A percentile compares a stretch with the other conserved stretches of the same genome.
Conservation (phyloP, 495 filamentous ascomycete species). For the Alectoria sarmentosa region DNA sequence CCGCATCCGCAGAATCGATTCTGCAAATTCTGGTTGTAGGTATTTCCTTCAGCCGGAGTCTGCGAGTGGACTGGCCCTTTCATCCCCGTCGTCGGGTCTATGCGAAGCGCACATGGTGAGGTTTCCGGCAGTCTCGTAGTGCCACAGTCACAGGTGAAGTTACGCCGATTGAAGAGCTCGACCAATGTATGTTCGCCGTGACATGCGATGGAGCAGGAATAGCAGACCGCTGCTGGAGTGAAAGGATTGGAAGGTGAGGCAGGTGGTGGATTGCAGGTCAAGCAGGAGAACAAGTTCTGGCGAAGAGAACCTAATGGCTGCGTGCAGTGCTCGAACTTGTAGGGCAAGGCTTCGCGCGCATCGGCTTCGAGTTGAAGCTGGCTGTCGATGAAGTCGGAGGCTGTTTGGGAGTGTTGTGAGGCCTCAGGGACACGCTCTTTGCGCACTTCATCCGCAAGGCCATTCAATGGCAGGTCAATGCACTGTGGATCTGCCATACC, state of each 20-base stretch:
- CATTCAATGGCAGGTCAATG: background rate
- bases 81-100: conserved; percentile 61
- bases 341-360: conserved; percentile 89
- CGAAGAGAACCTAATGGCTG: conserved; percentile 77
- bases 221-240: conserved; percentile 80
- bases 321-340: conserved; percentile 90
- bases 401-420: conserved; percentile 67
- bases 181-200: conserved; percentile 93
- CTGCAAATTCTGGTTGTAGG: conserved; percentile 90
- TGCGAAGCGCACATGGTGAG: conserved; percentile 68
- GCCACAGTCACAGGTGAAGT: conserved; percentile 96
- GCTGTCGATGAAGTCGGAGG: conserved; percentile 83
- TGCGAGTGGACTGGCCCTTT: conserved; percentile 74
- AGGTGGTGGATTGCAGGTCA: conserved; percentile 86
- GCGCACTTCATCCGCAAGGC: background rate
- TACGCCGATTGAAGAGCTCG: conserved; percentile 91
- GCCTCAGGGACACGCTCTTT: conserved; percentile 8
- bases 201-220: conserved; percentile 92
- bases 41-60: conserved; percentile 62
- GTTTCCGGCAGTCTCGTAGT: conserved; percentile 68
- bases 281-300: conserved; percentile 80
- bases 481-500: conserved; percentile 10
- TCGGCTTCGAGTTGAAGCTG: conserved; percentile 91
- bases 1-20: conserved; percentile 90
- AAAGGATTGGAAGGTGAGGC: conserved; percentile 52